Base-by-base conservation (phyloP, 106 monocot species). In the Posidonia australis region DNA sequence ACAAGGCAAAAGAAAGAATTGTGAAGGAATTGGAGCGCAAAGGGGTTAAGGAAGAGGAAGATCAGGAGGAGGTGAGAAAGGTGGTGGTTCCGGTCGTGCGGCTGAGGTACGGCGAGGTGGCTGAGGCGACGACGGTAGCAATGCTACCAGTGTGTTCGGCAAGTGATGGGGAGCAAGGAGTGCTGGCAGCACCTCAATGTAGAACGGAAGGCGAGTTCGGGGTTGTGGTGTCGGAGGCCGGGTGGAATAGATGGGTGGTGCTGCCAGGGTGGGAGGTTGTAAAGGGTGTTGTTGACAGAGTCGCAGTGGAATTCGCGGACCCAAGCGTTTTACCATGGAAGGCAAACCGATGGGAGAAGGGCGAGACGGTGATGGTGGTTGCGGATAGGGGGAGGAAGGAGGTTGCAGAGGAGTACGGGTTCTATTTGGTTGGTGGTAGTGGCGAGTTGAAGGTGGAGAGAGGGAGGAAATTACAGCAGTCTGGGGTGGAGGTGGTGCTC, bases 241-340 rank as follows among this genome's bases (percentile, higher is more conserved):
- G 45, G 64, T 89, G 93, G 93, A 59, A 52, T 66, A 75, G 79
- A 74, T 89, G 93, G 88, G 75, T 71, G 62, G 93, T 89, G 72
- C 59, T 93, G 65, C 93, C 93, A 0, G 79, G 83, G 45, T 94
- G 93, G 93, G 70, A 48, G 9, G 79, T 89, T 32, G 77, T 83
- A 70, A 13, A 45, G 45, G 72, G 32, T 53, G 62, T 79, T 29
- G 58, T 14, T 41, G 54, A 32, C 27, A 54, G 73, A 18, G 73
- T 67, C 1, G 89, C 74, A 4, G 81, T 93, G 58, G 89, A 68
- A 53, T 78, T 89, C 62, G 81, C 74, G 58, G 81, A 90, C 58
- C 70, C 75, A 14, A 58, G 72, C 62, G 73, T 67, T 10, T 43
- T 93, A 63, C 89, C 93, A 51, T 93, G 88, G 93, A 46, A 65